Base-by-base conservation (phyloP, 2,329 filamentous ascomycete species). In the Sporothrix protearum region DNA sequence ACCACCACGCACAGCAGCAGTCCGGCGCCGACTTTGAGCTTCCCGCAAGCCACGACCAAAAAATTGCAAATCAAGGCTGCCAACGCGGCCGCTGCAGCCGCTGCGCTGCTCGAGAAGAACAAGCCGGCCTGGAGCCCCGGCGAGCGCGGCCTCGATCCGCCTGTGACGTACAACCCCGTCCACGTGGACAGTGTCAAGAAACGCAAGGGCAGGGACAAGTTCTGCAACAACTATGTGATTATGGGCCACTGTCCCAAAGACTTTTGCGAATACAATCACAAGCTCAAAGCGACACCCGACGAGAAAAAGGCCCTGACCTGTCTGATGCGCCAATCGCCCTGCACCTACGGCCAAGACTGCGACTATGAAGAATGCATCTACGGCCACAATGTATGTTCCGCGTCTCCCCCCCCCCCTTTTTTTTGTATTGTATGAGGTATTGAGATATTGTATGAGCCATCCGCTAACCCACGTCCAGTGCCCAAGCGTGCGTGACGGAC, bases 191-290 rank as follows among this genome's bases (percentile, higher is more conserved):
- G 78, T 28, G 83, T 89, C 75, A 88, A 87, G 80, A 86, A 83
- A 76, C 82, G 87, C 72, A 85, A 84, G 71, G 85, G 84, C 42
- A 80, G 79, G 74, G 83, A 85, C 73, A 89, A 89, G 78, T 79
- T 89, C 8, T 90, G 88, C 81, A 89, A 89, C 77, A 87, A 87
- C 66, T 86, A 88, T 76, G 89, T 87, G 76, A 82, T 90, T 39
- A 82, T 86, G 22, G 87, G 86, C 0, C 84, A 84, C 0, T 90
- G 88, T 75, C 77, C 81, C 64, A 89, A 88, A 75, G 82, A 82
- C 10, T 80, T 83, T n/a, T 90, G 88, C 78, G 81, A 79, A 67
- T 90, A 88, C 75, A 85, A 86, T 72, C 88, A 90, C 77, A 80
- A 84, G 61, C 85, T 88, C 76, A 84, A 81, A 73, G 83, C 85